Percentiles rank a stretch among this genome's conserved stretches.
These are phyloP conservation scores for Lobosporangium transversale DNA, from an alignment of 192 early-diverging fungal species.

Conservation along the genomic window DNA sequence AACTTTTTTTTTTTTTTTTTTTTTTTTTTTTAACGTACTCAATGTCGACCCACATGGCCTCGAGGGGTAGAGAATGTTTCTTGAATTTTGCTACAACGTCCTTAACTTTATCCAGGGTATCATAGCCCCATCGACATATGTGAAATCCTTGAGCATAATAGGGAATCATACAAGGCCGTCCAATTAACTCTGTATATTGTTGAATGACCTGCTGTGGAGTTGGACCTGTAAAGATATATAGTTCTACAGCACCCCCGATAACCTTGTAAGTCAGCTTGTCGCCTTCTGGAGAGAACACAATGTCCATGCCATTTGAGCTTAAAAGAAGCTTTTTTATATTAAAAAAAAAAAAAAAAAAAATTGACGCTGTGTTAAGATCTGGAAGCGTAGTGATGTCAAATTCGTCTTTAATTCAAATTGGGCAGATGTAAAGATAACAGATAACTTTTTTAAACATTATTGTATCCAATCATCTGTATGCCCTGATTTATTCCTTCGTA, in stretches of 20 bases:
- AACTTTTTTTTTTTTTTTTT: no score
- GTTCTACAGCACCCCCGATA: constrained; percentile 69
- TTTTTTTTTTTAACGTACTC: no score
- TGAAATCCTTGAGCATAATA: constrained; percentile 68
- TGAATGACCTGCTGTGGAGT: constrained; percentile 53
- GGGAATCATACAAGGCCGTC: constrained; percentile 64
- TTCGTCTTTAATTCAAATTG: no score
- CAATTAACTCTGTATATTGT: constrained; percentile 70
- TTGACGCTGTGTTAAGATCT: neutral
- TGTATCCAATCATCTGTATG: no score
- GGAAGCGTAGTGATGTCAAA: no score
- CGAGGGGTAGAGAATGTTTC: constrained; percentile 63
- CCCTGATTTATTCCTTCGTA: no score
- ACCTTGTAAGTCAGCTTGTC: constrained; percentile 66
- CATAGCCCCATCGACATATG: constrained; percentile 72
- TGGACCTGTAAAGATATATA: constrained; percentile 69
- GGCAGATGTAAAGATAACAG: no score
- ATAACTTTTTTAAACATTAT: no score
- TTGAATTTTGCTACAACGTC: constrained; percentile 64
- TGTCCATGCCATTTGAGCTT: constrained; percentile 75
- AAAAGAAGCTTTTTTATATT: constrained; percentile 50
- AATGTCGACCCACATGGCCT: constrained; percentile 71
- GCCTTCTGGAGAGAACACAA: constrained; percentile 24
- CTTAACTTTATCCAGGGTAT: constrained; percentile 62
- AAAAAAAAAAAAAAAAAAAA: neutral